Evolutionary conservation across 2,329 filamentous ascomycete genomes (phyloP), one percentile per base, ranked within the genome.

Genomic region (Xylaria sp.): DNA sequence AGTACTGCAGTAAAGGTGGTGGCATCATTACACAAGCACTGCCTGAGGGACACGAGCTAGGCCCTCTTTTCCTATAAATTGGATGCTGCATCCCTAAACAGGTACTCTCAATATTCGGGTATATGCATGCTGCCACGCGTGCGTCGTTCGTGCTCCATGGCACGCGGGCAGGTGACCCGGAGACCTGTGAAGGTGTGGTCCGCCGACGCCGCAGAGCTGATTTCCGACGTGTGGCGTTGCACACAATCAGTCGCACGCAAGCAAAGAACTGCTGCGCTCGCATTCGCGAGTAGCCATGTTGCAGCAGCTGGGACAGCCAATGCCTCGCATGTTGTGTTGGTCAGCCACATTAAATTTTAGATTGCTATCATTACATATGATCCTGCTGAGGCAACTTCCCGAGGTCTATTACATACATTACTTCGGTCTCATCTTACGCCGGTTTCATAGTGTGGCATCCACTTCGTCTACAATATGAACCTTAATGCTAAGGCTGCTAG

Each of bases 401-500:
- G 57, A 62, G n/a, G 25, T 60, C 36, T 36, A 49, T 67, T 49
- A 51, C 31, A 23, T 49, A 51, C 31, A 23, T 62, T 31, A 25
- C 57, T 58, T 56, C 28, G 15, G 33, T 46, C 48, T 66, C 58
- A 46, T 64, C 49, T 23, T 28, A 20, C 15, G 33, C 18, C 12
- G 23, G 13, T 28, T 36, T 71, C 64, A 76, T 23, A 77, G 57
- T 13, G 55, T 60, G 20, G 65, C 77, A 41, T 79, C 75, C 23
- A 72, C 68, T 25, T 86, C 82, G 73, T 90, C 88, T 6, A 89
- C 80, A 20, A 90, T 85, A 66, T 89, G 85, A 2, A 90, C 85
- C 75, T 90, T 90, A 72, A 90, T 89, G 69, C 84, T 87, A 0
- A 84, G 84, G 18, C 85, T 85, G 2, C 77, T 81, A 20, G 83